phyloP scores from a whole-genome alignment of 495 filamentous ascomycete genomes.

The Aspergillus avenaceus region DNA sequence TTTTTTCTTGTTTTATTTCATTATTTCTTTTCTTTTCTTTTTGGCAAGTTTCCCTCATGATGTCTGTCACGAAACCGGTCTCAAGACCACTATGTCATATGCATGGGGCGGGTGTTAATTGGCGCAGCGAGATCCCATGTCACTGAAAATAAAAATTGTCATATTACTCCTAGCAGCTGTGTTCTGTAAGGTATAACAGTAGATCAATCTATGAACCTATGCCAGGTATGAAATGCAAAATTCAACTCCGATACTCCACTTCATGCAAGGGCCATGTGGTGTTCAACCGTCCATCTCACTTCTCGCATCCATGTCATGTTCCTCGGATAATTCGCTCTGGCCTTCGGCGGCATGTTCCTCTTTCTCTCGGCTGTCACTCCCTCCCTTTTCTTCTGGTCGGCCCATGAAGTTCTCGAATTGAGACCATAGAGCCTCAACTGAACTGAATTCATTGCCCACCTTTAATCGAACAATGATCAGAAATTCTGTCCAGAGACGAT shows the following conservation, averaged over 20 bases:
- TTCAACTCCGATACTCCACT: not conserved
- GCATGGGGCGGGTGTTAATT: slow-evolving; percentile 47
- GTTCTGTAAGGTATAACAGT: too few relatives aligned
- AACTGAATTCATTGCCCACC: slow-evolving; percentile 97
- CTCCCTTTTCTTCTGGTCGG: slow-evolving; percentile 47
- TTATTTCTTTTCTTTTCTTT: slow-evolving; percentile 15
- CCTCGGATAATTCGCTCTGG: slow-evolving; percentile 14
- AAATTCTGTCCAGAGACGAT: not conserved
- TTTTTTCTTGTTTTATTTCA: slow-evolving; percentile 13
- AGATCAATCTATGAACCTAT: too few relatives aligned
- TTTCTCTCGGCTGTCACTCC: slow-evolving; percentile 17
- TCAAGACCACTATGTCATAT: slow-evolving; percentile 32
- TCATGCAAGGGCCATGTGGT: not conserved
- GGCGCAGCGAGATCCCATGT: slow-evolving; percentile 35
- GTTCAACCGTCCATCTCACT: not conserved
- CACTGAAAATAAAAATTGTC: slow-evolving; percentile 21
- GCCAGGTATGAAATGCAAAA: not conserved
- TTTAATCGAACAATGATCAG: not conserved
- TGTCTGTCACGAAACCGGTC: slow-evolving; percentile 36
- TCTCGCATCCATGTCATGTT: not conserved
- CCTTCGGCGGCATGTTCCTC: slow-evolving; percentile 12
- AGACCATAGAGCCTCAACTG: slow-evolving; percentile 93
- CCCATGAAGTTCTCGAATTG: slow-evolving; percentile 97
- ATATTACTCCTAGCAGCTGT: too few relatives aligned
- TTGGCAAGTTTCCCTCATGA: slow-evolving; percentile 14